Base-by-base conservation (phyloP, 768 basidiomycete genomes). In the Suillus clintonianus region DNA sequence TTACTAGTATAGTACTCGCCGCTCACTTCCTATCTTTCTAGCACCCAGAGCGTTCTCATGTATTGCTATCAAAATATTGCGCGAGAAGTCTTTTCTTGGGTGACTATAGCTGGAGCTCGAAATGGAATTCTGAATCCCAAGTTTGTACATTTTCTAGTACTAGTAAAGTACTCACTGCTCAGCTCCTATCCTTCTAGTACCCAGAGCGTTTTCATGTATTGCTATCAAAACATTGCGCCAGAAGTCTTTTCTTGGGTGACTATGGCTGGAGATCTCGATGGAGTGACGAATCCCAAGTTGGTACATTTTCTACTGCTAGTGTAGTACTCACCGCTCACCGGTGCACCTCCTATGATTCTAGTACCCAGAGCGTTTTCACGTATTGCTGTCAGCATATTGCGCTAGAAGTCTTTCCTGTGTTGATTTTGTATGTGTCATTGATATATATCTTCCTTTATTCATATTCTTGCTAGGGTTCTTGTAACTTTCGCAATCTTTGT, bases 341-440 rank as follows among this genome's bases (percentile, higher is more conserved):
- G 27, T 27, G 27, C 36, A 63, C 14, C 22, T 30, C 22, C 48
- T 15, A 48, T 55, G 10, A 11, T 30, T 14, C 14, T 56, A 78
- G 79, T 56, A 82, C 78, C 19, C 78, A 85, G 67, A 75, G 74
- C 17, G 66, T 72, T 13, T 84, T 86, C 66, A 76, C 80, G 14
- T 92, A 92, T 65, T 94, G 92, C 70, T 84, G 84, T 36, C 91
- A 93, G 69, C 77, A 92, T 39, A 92, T 92, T 60, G 90, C 92
- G 4, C 75, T 90, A 1, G 84, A 88, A 70, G 91, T 78, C 27
- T 92, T 92, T 69, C 85, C 89, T 9, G 93, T 91, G 91, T 69
- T 89, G 14, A 83, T 85, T 67, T 90, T 87, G 90, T 91, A 66
- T 66, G 85, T 76, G n/a, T 59, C 56, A 51, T 32, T 14, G 37